Percentiles rank a stretch among this genome's conserved stretches.
Conservation (phyloP, 257 asterid species). For the Anisodus tanguticus region DNA sequence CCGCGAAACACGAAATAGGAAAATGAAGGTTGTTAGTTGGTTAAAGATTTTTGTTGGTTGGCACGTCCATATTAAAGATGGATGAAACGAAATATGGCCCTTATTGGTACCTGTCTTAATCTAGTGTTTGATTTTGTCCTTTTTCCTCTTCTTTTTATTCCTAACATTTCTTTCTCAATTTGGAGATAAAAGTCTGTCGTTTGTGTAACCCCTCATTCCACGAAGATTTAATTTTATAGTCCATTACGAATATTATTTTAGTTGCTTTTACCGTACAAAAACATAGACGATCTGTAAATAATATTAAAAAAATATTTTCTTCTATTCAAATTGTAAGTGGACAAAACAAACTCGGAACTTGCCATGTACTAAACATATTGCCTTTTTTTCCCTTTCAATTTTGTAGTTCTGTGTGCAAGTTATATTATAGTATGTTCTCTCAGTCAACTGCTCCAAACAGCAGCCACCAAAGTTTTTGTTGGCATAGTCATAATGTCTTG, state of each 20-base stretch:
- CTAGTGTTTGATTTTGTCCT: background rate
- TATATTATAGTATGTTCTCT: background rate
- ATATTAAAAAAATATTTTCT: no score
- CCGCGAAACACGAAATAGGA: background rate
- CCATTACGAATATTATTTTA: no score
- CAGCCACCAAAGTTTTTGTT: background rate
- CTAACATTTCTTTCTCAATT: background rate
- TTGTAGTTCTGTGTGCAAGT: background rate
- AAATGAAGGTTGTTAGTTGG: background rate
- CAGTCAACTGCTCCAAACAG: background rate
- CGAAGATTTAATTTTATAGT: background rate
- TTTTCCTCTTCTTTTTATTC: background rate
- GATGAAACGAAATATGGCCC: background rate
- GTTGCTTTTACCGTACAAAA: no score
- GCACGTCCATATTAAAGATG: conserved; percentile 21
- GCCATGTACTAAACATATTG: background rate
- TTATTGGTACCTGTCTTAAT: background rate
- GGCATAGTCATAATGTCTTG: conserved; percentile 8
- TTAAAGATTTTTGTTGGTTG: conserved; percentile 10
- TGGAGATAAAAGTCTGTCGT: background rate
- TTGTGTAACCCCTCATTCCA: background rate
- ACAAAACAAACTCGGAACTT: background rate
- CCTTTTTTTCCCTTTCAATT: background rate
- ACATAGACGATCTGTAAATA: no score
- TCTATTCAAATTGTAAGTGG: background rate